These are phyloP conservation scores for Lenwebbia sp. DNA, from an alignment of 345 rosid species.

Conservation along the genomic window DNA sequence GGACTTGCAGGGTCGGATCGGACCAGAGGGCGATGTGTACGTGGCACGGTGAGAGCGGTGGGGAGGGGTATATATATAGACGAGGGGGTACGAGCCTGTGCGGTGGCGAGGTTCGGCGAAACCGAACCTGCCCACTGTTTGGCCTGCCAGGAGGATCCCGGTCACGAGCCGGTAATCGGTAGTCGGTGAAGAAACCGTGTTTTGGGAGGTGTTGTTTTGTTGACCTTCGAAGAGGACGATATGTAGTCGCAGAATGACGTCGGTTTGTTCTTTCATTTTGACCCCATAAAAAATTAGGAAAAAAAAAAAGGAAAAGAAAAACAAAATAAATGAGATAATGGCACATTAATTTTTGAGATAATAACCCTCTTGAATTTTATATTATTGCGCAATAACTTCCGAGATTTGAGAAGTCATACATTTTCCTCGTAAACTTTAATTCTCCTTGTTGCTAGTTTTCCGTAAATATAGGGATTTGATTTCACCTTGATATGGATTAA, in stretches of 20 bases:
- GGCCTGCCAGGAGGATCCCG: background rate
- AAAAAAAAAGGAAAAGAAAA: background rate
- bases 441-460: background rate
- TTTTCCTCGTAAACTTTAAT: background rate
- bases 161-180: conserved; percentile 10
- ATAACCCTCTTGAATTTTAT: background rate
- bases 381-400: background rate
- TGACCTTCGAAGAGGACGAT: background rate
- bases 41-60: background rate
- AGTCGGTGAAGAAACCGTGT: background rate
- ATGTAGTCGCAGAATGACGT: too few species aligned
- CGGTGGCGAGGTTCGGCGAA: background rate
- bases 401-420: background rate
- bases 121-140: conserved; percentile 6
- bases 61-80: background rate
- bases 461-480: too few species aligned
- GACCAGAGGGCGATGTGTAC: background rate
- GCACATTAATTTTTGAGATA: background rate
- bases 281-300: too few species aligned
- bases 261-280: too few species aligned
- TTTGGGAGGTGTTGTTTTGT: background rate
- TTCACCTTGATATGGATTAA: background rate
- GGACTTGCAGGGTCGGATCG: background rate
- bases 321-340: background rate
- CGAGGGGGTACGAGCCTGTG: background rate